Conservation (phyloP, 2,329 filamentous ascomycete species). For the Aureobasidium sp. region DNA sequence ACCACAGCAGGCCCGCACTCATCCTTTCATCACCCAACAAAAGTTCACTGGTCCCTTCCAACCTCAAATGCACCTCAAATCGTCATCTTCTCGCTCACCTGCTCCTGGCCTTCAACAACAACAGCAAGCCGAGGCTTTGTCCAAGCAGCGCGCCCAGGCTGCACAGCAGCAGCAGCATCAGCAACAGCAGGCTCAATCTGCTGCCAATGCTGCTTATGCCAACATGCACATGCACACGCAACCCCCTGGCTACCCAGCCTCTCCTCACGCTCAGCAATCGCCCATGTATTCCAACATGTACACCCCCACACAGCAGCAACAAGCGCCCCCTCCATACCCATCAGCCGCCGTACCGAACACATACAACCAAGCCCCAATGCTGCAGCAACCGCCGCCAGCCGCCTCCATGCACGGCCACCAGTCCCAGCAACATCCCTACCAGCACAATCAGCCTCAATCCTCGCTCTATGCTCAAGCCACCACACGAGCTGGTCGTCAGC, state of each 20-base stretch:
- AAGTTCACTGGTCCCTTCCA: constrained; percentile 96
- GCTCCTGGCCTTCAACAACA: constrained; percentile 93
- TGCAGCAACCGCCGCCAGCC: constrained; percentile 45
- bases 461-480: constrained; percentile 68
- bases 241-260: constrained; percentile 39
- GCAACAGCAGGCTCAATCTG: constrained; percentile 28
- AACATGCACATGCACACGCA: constrained; percentile 52
- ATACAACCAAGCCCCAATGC: constrained; percentile 68
- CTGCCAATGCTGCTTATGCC: constrained; percentile 52
- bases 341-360: constrained; percentile 36
- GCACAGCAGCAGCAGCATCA: constrained; percentile 44
- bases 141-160: constrained; percentile 70
- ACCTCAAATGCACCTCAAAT: constrained; percentile 92
- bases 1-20: constrained; percentile 91
- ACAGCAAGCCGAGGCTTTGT: constrained; percentile 86
- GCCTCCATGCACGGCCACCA: constrained; percentile 35
- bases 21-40: constrained; percentile 97
- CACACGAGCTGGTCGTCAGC: constrained; percentile 71
- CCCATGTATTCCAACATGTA: constrained; percentile 69
- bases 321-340: constrained; percentile 69
- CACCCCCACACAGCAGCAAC: constrained; percentile 53
- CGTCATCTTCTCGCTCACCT: constrained; percentile 78
- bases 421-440: constrained; percentile 23
- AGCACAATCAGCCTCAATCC: constrained; percentile 48
- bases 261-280: constrained; percentile 22